Conservation (phyloP, 2,329 filamentous ascomycete species). For the Cladophialophora immunda region DNA sequence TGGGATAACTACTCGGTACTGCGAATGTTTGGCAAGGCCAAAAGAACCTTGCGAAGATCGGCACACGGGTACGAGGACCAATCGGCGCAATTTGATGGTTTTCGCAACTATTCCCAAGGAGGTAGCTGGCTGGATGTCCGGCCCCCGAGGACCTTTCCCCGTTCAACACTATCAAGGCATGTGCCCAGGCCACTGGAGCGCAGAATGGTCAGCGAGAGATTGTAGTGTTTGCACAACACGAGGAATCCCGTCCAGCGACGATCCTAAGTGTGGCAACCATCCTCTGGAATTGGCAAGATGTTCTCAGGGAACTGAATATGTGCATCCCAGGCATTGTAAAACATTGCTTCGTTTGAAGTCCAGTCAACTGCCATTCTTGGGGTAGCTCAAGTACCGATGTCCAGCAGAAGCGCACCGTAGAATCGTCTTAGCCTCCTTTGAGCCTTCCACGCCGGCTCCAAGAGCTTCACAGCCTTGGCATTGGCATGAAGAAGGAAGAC, state of each 20-base stretch:
- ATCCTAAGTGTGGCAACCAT: too few relatives aligned
- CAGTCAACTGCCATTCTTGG: neutral
- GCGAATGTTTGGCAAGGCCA: neutral
- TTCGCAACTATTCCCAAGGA: neutral
- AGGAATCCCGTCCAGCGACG: neutral
- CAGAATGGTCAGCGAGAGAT: neutral
- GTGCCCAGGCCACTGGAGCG: neutral
- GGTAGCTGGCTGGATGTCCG: conserved; percentile 3
- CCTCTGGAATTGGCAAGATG: neutral
- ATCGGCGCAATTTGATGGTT: neutral
- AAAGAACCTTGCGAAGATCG: neutral
- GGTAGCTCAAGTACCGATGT: neutral
- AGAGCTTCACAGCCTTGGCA: conserved; percentile 36
- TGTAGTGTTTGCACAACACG: neutral
- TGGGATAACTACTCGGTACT: neutral
- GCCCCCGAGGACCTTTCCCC: neutral
- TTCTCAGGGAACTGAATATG: neutral
- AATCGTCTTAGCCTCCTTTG: neutral
- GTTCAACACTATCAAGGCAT: neutral
- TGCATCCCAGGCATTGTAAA: neutral
- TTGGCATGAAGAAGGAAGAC: conserved; percentile 39
- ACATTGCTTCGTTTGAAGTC: neutral
- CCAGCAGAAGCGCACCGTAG: neutral
- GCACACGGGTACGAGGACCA: neutral
- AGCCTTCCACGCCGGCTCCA: neutral